These are phyloP conservation scores for Phytophthora uliginosa DNA, from an alignment of 352 stramenopile genomes.

Conservation along the genomic window DNA sequence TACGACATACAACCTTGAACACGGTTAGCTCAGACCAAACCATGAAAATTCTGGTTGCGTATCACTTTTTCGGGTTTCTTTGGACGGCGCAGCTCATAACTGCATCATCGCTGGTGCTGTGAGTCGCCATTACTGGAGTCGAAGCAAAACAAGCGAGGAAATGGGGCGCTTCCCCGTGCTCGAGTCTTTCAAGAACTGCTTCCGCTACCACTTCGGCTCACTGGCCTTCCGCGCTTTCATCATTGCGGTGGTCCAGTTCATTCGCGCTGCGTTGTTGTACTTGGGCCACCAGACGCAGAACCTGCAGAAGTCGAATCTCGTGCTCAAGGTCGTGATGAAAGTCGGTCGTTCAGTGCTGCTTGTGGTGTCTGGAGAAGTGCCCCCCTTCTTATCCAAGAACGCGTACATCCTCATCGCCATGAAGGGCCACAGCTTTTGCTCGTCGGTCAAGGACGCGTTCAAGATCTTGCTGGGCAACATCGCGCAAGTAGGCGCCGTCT, in stretches of 20 bases:
- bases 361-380: constrained; percentile 96
- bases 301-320: constrained; percentile 77
- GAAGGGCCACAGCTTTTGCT: constrained; percentile 81
- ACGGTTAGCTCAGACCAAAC: constrained; percentile 62
- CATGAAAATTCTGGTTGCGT: constrained; percentile 79
- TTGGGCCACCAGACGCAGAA: constrained; percentile 94
- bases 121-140: constrained; percentile 95
- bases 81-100: constrained; percentile 98
- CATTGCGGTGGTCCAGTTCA: constrained; percentile 97
- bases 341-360: constrained; percentile 89
- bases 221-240: constrained; percentile 96
- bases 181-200: constrained; percentile 80
- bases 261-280: constrained; percentile 94
- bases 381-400: constrained; percentile 99
- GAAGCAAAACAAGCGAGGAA: constrained; percentile 62
- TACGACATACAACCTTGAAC: constrained; percentile 45
- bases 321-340: constrained; percentile 90
- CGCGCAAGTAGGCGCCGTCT: constrained; percentile 88
- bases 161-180: constrained; percentile 77
- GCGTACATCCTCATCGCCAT: constrained; percentile 93
- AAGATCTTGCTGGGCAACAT: constrained; percentile 94
- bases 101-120: constrained; percentile 94
- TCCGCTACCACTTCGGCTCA: constrained; percentile 96
- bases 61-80: constrained; percentile 96
- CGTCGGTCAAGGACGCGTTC: constrained; percentile 93